Conservation (phyloP, 176 grass and related monocot species). For the Dactylis glomerata region DNA sequence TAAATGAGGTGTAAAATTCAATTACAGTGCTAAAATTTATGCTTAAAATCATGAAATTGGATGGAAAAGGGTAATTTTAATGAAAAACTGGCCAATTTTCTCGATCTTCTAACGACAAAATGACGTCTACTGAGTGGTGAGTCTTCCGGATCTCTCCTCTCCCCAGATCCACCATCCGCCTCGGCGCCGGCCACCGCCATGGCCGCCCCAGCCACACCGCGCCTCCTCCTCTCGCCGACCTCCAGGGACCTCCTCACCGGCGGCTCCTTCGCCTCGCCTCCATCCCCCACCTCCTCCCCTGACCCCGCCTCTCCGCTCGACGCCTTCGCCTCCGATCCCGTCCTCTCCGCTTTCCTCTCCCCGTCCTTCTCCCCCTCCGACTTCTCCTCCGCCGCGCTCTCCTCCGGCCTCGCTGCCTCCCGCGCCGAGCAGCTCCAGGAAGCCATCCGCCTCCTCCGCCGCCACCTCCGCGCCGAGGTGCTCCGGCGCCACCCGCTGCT, state of each 20-base stretch:
- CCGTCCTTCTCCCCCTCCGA: conserved; percentile 73
- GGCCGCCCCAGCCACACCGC: conserved; percentile 51
- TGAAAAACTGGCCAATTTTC: background rate
- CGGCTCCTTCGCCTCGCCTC: conserved; percentile 36
- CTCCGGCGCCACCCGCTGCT: conserved; percentile 82
- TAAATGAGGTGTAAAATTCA: too few species aligned
- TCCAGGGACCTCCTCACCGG: conserved; percentile 48
- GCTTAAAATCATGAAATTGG: background rate
- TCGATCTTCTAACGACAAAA: conserved; percentile 8
- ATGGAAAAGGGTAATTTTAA: background rate
- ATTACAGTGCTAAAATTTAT: background rate
- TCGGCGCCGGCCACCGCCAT: conserved; percentile 38
- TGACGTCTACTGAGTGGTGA: conserved; percentile 1
- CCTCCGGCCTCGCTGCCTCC: conserved; percentile 76
- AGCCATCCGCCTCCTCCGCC: conserved; percentile 69
- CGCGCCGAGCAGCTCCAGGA: conserved; percentile 92
- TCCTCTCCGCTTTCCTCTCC: conserved; percentile 90
- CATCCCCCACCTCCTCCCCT: background rate
- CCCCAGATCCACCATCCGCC: conserved; percentile 35
- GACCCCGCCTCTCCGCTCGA: conserved; percentile 66
- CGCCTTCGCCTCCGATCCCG: conserved; percentile 83
- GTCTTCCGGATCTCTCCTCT: conserved; percentile 15
- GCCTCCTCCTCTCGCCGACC: conserved; percentile 48
- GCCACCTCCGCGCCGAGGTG: conserved; percentile 85
- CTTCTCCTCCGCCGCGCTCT: conserved; percentile 93